These are phyloP conservation scores for Penicillium sp. DNA, from an alignment of 2,329 filamentous ascomycete genomes.

Conservation along the genomic window DNA sequence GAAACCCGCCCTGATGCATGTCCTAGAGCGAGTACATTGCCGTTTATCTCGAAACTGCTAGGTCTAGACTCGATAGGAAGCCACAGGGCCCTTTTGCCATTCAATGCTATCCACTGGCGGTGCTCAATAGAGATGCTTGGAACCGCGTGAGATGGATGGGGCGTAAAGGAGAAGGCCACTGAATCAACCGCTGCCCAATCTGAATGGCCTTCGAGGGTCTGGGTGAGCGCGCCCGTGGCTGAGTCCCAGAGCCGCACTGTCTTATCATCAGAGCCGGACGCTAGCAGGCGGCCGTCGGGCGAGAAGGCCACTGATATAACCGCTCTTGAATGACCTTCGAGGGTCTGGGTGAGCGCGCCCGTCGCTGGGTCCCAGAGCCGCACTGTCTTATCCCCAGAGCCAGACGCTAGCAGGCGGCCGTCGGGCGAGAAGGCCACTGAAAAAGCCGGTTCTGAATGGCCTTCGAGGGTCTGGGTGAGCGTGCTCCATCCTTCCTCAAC, in stretches of 20 bases:
- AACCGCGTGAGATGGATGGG: background rate
- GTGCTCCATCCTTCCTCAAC: background rate
- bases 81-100: constrained; percentile 10
- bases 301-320: background rate
- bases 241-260: constrained; percentile 9
- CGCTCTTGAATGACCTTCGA: background rate
- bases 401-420: background rate
- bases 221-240: constrained; percentile 6
- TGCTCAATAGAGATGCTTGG: constrained; percentile 1
- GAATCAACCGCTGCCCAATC: background rate
- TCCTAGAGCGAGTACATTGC: constrained; percentile 10
- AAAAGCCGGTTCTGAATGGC: background rate
- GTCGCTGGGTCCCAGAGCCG: constrained; percentile 6
- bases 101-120: constrained; percentile 8
- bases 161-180: constrained; percentile 22
- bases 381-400: background rate
- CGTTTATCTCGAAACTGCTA: background rate
- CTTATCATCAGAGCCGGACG: constrained; percentile 7
- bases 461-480: background rate
- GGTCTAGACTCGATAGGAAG: constrained; percentile 12
- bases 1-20: constrained; percentile 17
- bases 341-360: constrained; percentile 8
- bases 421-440: background rate
- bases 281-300: background rate
- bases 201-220: background rate